Conservation (phyloP, 192 early-diverging fungal genomes). For the Backusella circina region DNA sequence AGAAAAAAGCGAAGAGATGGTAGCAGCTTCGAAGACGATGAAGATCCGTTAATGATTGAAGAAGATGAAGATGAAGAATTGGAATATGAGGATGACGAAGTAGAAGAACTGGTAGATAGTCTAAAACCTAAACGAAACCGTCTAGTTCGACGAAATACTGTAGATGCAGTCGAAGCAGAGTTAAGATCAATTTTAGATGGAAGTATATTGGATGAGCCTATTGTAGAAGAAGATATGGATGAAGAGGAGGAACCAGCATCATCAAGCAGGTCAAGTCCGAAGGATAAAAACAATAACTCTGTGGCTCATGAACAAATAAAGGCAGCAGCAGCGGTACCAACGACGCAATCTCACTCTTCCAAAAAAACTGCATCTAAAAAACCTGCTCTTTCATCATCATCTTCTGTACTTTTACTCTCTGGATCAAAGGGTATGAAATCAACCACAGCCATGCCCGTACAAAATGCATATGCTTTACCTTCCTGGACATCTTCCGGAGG, state of each 20-base stretch:
- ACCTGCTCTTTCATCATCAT: not conserved
- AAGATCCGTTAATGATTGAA: not conserved
- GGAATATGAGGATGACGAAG: not conserved
- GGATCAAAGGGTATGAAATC: constrained; percentile 19
- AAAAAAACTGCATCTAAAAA: too few species aligned
- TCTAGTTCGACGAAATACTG: constrained; percentile 28
- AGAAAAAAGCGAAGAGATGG: not conserved
- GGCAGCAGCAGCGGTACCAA: not conserved
- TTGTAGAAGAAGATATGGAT: constrained; percentile 11
- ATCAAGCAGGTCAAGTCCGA: not conserved
- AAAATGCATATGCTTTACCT: constrained; percentile 16
- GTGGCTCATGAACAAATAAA: not conserved
- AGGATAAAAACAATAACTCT: not conserved
- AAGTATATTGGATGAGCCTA: not conserved
- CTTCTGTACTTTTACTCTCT: constrained; percentile 5
- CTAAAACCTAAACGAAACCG: not conserved
- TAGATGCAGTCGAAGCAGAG: constrained; percentile 51
- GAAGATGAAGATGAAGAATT: not conserved
- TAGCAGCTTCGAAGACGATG: not conserved
- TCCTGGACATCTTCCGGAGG: constrained; percentile 23
- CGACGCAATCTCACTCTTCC: not conserved
- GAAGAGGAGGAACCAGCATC: not conserved
- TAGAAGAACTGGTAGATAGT: not conserved
- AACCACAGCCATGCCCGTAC: constrained; percentile 20
- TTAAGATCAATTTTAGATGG: constrained; percentile 52